phyloP scores from a whole-genome alignment of 2,329 filamentous ascomycete species.

The Colletotrichum sp. region DNA sequence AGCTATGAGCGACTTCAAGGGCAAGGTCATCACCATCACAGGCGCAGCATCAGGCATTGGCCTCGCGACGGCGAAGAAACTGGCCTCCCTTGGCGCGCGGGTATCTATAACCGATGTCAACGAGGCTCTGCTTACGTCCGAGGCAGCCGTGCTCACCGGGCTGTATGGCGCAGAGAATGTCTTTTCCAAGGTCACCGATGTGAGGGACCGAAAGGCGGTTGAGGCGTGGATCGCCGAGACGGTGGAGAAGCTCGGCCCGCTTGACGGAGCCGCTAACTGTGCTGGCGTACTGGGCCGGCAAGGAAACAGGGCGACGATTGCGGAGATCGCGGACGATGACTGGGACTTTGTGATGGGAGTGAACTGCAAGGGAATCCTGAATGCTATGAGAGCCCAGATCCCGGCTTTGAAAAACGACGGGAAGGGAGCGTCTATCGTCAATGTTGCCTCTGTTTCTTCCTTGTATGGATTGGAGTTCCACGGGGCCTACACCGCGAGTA shows the following conservation, averaged over 20 bases:
- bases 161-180: not conserved
- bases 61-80: constrained; percentile 48
- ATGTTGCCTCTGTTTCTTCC: constrained; percentile 46
- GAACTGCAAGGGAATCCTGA: constrained; percentile 53
- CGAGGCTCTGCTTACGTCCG: constrained; percentile 30
- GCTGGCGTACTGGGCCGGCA: constrained; percentile 26
- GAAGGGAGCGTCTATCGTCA: constrained; percentile 47
- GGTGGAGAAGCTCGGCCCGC: constrained; percentile 34
- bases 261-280: constrained; percentile 49
- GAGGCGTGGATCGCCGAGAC: constrained; percentile 35
- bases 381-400: constrained; percentile 55
- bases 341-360: constrained; percentile 49
- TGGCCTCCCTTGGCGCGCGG: constrained; percentile 46
- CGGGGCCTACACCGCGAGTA: constrained; percentile 35
- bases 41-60: constrained; percentile 57
- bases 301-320: constrained; percentile 17
- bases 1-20: constrained; percentile 20
- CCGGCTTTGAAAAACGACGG: constrained; percentile 37
- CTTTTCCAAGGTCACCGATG: constrained; percentile 17
- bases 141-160: not conserved
- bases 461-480: constrained; percentile 35
- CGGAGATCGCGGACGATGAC: constrained; percentile 38
- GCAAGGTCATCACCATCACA: constrained; percentile 53
- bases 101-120: constrained; percentile 55
- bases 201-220: constrained; percentile 19